A percentile compares a stretch with the other conserved stretches of the same genome.
Evolutionary conservation across 768 basidiomycete genomes (phyloP).

Genomic region (Thelephora aurantiotincta): DNA sequence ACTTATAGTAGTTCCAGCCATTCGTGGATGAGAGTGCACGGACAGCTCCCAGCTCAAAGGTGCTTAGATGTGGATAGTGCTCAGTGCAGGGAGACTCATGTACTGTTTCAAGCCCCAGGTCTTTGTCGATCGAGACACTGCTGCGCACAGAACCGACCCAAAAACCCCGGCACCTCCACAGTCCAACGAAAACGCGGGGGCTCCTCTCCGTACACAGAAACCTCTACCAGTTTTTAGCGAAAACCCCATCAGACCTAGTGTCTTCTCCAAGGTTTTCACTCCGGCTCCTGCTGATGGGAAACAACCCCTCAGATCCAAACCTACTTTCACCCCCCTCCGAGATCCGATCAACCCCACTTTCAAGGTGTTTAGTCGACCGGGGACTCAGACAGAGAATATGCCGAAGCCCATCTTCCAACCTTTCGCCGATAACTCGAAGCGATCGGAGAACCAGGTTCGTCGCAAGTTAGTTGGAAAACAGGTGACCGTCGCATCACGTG

Average conservation of each 20-base stretch:
- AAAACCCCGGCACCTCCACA: slow-evolving; percentile 11
- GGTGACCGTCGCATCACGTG: slow-evolving; percentile 1
- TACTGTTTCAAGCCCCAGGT: too few species aligned
- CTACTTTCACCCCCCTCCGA: slow-evolving; percentile 22
- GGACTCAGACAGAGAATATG: slow-evolving; percentile 25
- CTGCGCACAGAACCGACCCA: slow-evolving; percentile 5
- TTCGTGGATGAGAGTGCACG: slow-evolving; percentile 39
- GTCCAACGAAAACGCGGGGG: slow-evolving; percentile 10
- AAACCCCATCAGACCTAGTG: slow-evolving; percentile 11
- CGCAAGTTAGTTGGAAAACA: background rate
- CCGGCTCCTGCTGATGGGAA: slow-evolving; percentile 18
- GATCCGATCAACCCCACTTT: slow-evolving; percentile 24
- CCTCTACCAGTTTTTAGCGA: slow-evolving; percentile 1
- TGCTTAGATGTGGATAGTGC: background rate
- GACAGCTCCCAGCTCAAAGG: slow-evolving; percentile 12
- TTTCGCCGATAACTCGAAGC: slow-evolving; percentile 21
- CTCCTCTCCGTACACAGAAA: slow-evolving; percentile 6
- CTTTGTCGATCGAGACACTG: too few species aligned
- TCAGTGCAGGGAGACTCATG: slow-evolving; percentile 9
- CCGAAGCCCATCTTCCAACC: slow-evolving; percentile 6
- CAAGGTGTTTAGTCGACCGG: slow-evolving; percentile 62
- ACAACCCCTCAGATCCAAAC: background rate
- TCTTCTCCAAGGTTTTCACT: slow-evolving; percentile 54
- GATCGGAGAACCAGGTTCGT: slow-evolving; percentile 16
- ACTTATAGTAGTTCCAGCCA: slow-evolving; percentile 40